A percentile compares a stretch with the other conserved stretches of the same genome.
These are phyloP conservation scores for Reutealis trisperma DNA, from an alignment of 345 rosid genomes.

Conservation along the genomic window DNA sequence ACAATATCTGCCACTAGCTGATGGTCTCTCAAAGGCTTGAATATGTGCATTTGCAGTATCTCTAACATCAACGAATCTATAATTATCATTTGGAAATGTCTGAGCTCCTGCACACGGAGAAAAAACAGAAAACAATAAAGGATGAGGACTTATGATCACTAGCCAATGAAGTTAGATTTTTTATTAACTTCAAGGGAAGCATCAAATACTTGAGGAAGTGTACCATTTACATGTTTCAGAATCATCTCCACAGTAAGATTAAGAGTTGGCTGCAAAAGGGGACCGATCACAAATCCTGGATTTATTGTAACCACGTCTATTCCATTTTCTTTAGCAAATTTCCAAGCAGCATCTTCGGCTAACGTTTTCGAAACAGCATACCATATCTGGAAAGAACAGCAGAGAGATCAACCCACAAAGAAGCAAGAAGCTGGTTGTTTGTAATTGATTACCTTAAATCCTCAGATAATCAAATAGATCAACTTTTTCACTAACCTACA, in stretches of 20 bases:
- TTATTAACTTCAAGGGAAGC: too few species aligned
- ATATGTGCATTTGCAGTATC: conserved; percentile 24
- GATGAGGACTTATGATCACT: too few species aligned
- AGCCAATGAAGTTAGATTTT: too few species aligned
- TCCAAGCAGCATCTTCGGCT: conserved; percentile 25
- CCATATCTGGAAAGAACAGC: conserved; percentile 2
- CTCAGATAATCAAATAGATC: too few species aligned
- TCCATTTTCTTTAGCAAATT: conserved; percentile 18
- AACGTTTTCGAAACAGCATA: conserved; percentile 9
- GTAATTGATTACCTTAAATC: too few species aligned
- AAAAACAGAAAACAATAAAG: background rate
- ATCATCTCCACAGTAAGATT: background rate
- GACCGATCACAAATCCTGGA: conserved; percentile 16
- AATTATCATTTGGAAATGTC: background rate
- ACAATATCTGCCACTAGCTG: conserved; percentile 27
- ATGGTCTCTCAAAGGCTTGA: conserved; percentile 16
- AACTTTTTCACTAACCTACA: too few species aligned
- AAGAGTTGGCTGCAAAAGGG: conserved; percentile 15
- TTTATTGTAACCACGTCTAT: conserved; percentile 14
- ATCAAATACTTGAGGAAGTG: background rate
- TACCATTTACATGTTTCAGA: background rate
- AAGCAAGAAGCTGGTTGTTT: too few species aligned
- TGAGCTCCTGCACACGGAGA: background rate
- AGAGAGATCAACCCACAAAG: too few species aligned
- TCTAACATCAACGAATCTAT: conserved; percentile 25